Percentiles rank a stretch among this genome's conserved stretches.
Evolutionary conservation across 1,139 yeast genomes (phyloP).

Genomic region (Magnusiomyces ingens): DNA sequence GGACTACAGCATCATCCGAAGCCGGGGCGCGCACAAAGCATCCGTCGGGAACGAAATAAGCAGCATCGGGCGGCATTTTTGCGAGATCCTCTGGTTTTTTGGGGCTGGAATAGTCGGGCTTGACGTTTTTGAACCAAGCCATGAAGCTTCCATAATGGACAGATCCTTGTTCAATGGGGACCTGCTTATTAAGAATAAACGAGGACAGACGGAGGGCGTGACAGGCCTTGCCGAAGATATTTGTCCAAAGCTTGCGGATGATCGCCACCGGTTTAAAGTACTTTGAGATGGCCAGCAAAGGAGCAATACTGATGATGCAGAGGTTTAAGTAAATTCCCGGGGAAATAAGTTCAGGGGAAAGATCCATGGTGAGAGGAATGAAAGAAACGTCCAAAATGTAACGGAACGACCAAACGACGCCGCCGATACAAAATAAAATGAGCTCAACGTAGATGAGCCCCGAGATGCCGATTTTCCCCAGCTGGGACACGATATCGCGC

Average conservation of each 20-base stretch:
- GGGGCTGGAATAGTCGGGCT: slow-evolving; percentile 58
- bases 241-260: slow-evolving; percentile 48
- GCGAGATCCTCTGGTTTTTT: slow-evolving; percentile 45
- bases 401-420: slow-evolving; percentile 50
- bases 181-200: slow-evolving; percentile 62
- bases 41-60: slow-evolving; percentile 54
- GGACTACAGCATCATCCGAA: slow-evolving; percentile 57
- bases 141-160: slow-evolving; percentile 50
- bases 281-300: slow-evolving; percentile 26
- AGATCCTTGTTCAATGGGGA: slow-evolving; percentile 70
- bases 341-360: not conserved
- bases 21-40: slow-evolving; percentile 79
- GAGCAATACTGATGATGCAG: slow-evolving; percentile 1
- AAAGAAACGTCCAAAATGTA: slow-evolving; percentile 30
- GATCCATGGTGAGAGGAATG: slow-evolving; percentile 28
- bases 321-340: slow-evolving; percentile 6
- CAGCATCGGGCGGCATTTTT: slow-evolving; percentile 17
- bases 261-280: slow-evolving; percentile 21
- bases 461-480: slow-evolving; percentile 67
- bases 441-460: slow-evolving; percentile 70
- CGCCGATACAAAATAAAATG: slow-evolving; percentile 69
- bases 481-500: slow-evolving; percentile 63
- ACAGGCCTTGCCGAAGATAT: slow-evolving; percentile 52
- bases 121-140: slow-evolving; percentile 37
- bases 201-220: slow-evolving; percentile 65